Conservation (phyloP, 1,284 basidiomycete species). For the Cryptococcus hybrid region DNA sequence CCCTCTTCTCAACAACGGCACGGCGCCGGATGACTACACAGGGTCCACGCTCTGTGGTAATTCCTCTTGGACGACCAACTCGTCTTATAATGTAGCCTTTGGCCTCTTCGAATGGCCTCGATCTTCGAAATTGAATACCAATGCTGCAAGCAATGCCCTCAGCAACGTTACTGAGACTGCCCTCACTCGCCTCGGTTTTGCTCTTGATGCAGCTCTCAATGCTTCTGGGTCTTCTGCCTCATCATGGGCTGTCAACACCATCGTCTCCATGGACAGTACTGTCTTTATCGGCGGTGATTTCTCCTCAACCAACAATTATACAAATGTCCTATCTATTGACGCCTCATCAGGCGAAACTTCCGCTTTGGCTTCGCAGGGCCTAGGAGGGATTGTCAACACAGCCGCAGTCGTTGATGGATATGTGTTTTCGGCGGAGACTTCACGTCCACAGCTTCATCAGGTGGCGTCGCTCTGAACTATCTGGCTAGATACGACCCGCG, state of each 20-base stretch:
- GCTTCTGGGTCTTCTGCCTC: constrained; percentile 39
- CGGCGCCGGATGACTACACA: constrained; percentile 5
- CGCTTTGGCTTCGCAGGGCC: constrained; percentile 60
- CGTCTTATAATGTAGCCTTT: constrained; percentile 23
- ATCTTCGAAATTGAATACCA: constrained; percentile 17
- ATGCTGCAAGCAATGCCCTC: constrained; percentile 50
- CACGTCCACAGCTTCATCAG: constrained; percentile 61
- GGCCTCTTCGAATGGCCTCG: constrained; percentile 43
- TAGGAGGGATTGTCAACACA: constrained; percentile 73
- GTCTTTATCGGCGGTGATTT: constrained; percentile 81
- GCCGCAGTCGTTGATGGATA: constrained; percentile 60
- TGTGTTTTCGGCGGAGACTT: constrained; percentile 87
- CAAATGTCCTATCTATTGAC: constrained; percentile 73
- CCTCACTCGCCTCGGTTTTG: constrained; percentile 63
- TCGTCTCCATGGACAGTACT: constrained; percentile 63
- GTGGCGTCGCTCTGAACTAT: constrained; percentile 59
- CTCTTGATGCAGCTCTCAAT: constrained; percentile 53
- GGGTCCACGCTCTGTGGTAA: constrained; percentile 16
- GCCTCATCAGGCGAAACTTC: constrained; percentile 56
- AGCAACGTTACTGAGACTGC: constrained; percentile 70
- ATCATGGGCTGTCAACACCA: constrained; percentile 55
- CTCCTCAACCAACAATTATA: constrained; percentile 57
- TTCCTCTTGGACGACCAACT: constrained; percentile 17
- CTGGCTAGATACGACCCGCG: constrained; percentile 71
- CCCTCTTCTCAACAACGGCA: constrained; percentile 14